phyloP scores from a whole-genome alignment of 2,329 filamentous ascomycete genomes.

The Camillea tinctor region DNA sequence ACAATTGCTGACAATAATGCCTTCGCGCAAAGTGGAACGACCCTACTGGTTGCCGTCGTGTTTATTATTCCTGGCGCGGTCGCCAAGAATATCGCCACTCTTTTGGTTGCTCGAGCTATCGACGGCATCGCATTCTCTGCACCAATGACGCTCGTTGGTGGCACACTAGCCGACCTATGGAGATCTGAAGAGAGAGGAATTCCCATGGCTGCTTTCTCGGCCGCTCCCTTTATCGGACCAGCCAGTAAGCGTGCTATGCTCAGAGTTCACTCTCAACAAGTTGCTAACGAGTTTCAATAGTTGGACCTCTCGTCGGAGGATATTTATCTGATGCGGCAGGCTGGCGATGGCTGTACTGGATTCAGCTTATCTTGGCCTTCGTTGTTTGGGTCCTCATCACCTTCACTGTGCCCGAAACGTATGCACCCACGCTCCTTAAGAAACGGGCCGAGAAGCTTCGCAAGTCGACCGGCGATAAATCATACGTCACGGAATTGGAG shows the following conservation, averaged over 20 bases:
- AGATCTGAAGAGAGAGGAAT: conserved; percentile 79
- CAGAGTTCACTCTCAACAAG: neutral
- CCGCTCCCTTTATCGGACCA: conserved; percentile 79
- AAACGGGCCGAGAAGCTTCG: conserved; percentile 70
- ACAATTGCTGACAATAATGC: neutral
- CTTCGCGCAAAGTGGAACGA: conserved; percentile 42
- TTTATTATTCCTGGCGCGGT: conserved; percentile 82
- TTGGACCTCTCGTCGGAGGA: conserved; percentile 74
- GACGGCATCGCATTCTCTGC: conserved; percentile 83
- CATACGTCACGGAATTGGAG: conserved; percentile 77
- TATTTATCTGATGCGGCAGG: conserved; percentile 68
- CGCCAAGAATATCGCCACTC: conserved; percentile 70
- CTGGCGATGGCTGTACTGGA: conserved; percentile 87
- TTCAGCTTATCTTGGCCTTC: conserved; percentile 74
- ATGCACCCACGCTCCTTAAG: conserved; percentile 75
- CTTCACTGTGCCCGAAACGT: conserved; percentile 89
- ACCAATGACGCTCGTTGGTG: conserved; percentile 82
- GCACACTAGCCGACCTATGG: conserved; percentile 83
- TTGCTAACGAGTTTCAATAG: conserved; percentile 27
- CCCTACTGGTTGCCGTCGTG: conserved; percentile 67
- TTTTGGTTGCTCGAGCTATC: conserved; percentile 73
- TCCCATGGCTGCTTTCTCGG: conserved; percentile 82
- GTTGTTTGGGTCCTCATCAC: conserved; percentile 73
- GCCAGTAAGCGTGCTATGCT: conserved; percentile 48
- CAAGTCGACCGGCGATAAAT: conserved; percentile 62